Evolutionary conservation across 352 stramenopile species (phyloP).

Genomic region (Phytophthora cryptogea): DNA sequence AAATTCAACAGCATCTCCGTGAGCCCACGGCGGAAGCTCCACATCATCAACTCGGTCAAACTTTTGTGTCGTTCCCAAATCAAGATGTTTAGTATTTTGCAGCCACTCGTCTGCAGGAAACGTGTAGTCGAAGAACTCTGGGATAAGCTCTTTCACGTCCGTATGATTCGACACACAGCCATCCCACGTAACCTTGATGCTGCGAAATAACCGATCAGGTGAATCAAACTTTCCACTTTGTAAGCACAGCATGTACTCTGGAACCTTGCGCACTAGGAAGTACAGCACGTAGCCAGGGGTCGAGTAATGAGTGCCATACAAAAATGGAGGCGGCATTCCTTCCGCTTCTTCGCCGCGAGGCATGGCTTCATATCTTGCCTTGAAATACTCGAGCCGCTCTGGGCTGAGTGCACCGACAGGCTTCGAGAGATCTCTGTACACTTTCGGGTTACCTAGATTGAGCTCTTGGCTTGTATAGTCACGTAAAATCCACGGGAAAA

Average conservation of each 20-base stretch:
- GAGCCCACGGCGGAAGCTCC: slow-evolving; percentile 93
- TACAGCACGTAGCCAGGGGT: slow-evolving; percentile 97
- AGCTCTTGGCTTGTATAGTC: slow-evolving; percentile 87
- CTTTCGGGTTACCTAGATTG: slow-evolving; percentile 74
- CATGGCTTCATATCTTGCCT: slow-evolving; percentile 90
- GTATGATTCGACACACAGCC: slow-evolving; percentile 82
- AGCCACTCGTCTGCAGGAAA: slow-evolving; percentile 91
- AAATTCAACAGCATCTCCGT: slow-evolving; percentile 86
- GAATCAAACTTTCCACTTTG: slow-evolving; percentile 99
- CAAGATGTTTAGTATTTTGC: slow-evolving; percentile 94
- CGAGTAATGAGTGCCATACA: slow-evolving; percentile 96
- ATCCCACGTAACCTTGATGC: slow-evolving; percentile 93
- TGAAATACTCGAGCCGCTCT: slow-evolving; percentile 88
- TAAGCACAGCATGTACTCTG: slow-evolving; percentile 95
- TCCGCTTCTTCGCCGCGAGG: slow-evolving; percentile 77
- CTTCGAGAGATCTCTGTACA: slow-evolving; percentile 92
- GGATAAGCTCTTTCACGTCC: slow-evolving; percentile 99
- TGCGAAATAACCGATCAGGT: slow-evolving; percentile 97
- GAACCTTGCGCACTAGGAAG: slow-evolving; percentile 97
- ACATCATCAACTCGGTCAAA: slow-evolving; percentile 92
- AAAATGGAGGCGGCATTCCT: slow-evolving; percentile 91
- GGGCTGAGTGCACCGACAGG: slow-evolving; percentile 93
- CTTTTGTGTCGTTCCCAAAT: slow-evolving; percentile 92
- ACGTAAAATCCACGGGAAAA: slow-evolving; percentile 96
- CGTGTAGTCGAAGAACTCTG: slow-evolving; percentile 96